phyloP scores from a whole-genome alignment of 2,329 filamentous ascomycete species.

The Elsinoe batatas region DNA sequence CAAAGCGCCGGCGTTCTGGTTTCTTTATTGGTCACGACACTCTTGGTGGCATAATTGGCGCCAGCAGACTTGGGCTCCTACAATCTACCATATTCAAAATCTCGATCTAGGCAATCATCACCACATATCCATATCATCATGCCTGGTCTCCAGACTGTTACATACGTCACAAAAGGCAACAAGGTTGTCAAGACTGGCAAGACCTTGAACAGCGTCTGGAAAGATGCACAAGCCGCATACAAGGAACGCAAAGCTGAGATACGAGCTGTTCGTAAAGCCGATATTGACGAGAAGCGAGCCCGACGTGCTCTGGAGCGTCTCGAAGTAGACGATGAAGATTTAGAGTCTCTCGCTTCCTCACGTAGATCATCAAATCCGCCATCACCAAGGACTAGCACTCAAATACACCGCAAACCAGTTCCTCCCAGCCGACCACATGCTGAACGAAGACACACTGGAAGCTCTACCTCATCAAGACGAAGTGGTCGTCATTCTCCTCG shows the following conservation, averaged over 20 bases:
- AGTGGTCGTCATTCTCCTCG: slow-evolving; percentile 26
- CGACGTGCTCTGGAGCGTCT: slow-evolving; percentile 41
- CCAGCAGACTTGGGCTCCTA: not conserved
- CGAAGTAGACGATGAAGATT: slow-evolving; percentile 25
- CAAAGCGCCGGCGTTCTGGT: not conserved
- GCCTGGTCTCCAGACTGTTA: slow-evolving; percentile 60
- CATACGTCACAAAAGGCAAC: slow-evolving; percentile 81
- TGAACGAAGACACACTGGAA: slow-evolving; percentile 29
- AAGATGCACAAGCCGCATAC: slow-evolving; percentile 82
- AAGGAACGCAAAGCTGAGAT: slow-evolving; percentile 78
- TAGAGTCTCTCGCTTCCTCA: slow-evolving; percentile 20
- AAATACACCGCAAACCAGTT: slow-evolving; percentile 13
- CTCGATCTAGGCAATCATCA: too few species aligned
- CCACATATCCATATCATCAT: slow-evolving; percentile 5
- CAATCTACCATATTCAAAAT: too few species aligned
- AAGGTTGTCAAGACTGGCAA: slow-evolving; percentile 89
- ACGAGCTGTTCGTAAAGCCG: slow-evolving; percentile 56
- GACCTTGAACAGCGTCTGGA: slow-evolving; percentile 81
- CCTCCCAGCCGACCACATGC: slow-evolving; percentile 25
- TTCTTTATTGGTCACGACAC: not conserved
- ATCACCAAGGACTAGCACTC: slow-evolving; percentile 8
- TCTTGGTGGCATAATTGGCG: not conserved
- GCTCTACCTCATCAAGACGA: slow-evolving; percentile 37
- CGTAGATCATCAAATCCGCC: slow-evolving; percentile 15
- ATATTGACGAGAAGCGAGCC: slow-evolving; percentile 47